phyloP scores from a whole-genome alignment of 495 filamentous ascomycete genomes.

The Penicillium flavigenum region DNA sequence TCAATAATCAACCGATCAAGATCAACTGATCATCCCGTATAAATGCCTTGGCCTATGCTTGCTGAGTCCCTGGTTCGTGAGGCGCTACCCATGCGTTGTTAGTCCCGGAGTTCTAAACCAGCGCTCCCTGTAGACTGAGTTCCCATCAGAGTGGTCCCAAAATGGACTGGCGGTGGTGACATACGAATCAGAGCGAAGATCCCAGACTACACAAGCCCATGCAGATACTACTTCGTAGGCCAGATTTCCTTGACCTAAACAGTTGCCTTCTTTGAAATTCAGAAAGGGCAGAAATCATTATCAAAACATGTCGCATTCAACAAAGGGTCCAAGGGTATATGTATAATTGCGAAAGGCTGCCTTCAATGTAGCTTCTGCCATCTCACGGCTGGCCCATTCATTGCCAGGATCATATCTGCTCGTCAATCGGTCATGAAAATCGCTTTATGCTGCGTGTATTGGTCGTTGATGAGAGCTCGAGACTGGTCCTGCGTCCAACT shows the following conservation, averaged over 20 bases:
- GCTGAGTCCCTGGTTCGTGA: background rate
- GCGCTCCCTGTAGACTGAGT: background rate
- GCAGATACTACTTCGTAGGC: background rate
- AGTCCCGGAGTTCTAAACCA: background rate
- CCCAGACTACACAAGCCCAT: background rate
- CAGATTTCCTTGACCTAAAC: background rate
- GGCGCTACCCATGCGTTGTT: background rate
- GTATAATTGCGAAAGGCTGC: background rate
- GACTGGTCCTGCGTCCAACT: conserved; percentile 26
- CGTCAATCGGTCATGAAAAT: background rate
- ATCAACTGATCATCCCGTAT: background rate
- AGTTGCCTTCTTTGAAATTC: background rate
- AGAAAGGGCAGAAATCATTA: background rate
- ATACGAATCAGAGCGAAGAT: background rate
- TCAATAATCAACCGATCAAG: background rate
- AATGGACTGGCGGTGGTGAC: background rate
- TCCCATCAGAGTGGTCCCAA: background rate
- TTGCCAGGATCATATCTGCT: background rate
- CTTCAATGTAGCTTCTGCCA: background rate
- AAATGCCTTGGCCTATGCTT: background rate
- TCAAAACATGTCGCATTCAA: background rate
- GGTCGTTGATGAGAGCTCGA: conserved; percentile 24
- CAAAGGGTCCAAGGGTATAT: background rate
- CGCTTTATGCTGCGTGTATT: conserved; percentile 7
- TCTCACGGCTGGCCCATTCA: background rate